Percentiles rank a stretch among this genome's conserved stretches.
Evolutionary conservation across 441 rosid genomes (phyloP).

Genomic region (Populus hybrid): DNA sequence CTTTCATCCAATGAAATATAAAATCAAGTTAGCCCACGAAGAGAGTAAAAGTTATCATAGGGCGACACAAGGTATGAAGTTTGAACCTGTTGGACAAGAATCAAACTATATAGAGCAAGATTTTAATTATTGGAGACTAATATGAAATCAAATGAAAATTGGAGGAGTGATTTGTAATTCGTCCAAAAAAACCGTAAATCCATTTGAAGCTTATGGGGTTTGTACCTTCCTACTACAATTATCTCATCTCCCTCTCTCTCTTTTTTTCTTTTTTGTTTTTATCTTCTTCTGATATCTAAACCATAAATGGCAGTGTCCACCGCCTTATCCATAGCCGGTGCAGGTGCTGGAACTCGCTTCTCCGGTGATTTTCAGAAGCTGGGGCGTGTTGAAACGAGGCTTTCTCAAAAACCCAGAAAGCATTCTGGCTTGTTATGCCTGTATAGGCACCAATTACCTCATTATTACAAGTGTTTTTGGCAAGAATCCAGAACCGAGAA

Average conservation of each 20-base stretch:
- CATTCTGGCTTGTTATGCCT: too few relatives aligned
- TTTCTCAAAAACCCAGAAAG: constrained; percentile 22
- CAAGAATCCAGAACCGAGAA: too few relatives aligned
- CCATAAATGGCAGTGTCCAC: constrained; percentile 37
- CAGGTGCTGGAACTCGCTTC: constrained; percentile 29
- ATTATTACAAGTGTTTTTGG: too few relatives aligned
- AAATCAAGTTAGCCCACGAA: too few relatives aligned
- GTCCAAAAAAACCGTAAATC: neutral
- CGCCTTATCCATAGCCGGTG: constrained; percentile 32
- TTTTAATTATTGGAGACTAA: neutral
- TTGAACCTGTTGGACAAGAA: too few relatives aligned
- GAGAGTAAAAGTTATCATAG: too few relatives aligned
- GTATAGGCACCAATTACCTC: too few relatives aligned
- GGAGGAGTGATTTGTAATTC: neutral
- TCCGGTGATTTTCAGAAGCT: constrained; percentile 27
- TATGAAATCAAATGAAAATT: neutral
- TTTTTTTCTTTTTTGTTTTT: neutral
- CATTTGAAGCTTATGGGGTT: neutral
- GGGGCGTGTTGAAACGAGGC: constrained; percentile 22
- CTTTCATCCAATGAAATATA: too few relatives aligned
- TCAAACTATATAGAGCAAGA: neutral
- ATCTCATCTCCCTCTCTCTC: constrained; percentile 10
- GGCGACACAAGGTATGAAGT: too few relatives aligned
- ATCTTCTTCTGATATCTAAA: neutral
- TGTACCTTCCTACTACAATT: neutral